Base-by-base conservation (phyloP, 441 rosid species). In the Flueggea neowawraea region DNA sequence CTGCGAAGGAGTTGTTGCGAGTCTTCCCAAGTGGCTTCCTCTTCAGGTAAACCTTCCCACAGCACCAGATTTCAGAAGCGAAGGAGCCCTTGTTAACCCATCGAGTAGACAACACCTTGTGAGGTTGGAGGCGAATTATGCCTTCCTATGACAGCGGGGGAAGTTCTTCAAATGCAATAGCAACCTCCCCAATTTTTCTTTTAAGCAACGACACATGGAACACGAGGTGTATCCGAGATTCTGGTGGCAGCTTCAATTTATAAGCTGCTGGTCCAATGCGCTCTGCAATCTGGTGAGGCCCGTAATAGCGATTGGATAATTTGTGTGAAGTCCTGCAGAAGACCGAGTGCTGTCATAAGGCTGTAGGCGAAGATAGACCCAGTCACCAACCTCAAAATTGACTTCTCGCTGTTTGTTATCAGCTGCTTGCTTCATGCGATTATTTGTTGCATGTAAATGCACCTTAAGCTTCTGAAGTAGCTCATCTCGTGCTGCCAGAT, bases 321-420 rank as follows among this genome's bases (percentile, higher is more conserved):
- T 58, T 58, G 17, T 58, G 49, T 4, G 17, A 5, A 1, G 31
- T 17, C 4, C 61, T 4, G 1, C n/a, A 2, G 5, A 58, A 58
- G 11, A 58, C 49, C n/a, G 61, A 10, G 12, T 58, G 61, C 49
- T 58, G 49, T 0, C 61, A 12, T 58, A 58, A 12, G 61, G 47
- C 12, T 58, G 61, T 41, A 58, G 6, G 12, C 14, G 39, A n/a
- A 58, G 28, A 15, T 5, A 16, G 6, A 58, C 50, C 4, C 3
- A 9, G 16, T 39, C 61, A 11, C 61, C 61, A 1, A 36, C 61
- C 3, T 58, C 17, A 14, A 33, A 58, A 3, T 2, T 10, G 2
- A n/a, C 50, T 4, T 58, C 61, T 0, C 61, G 16, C 6, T 50
- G 4, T 2, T 43, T 43, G 4, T 5, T 2, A 36, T 58, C 61